Conservation (phyloP, 2,329 filamentous ascomycete genomes). For the Microcyclosporella mali region DNA sequence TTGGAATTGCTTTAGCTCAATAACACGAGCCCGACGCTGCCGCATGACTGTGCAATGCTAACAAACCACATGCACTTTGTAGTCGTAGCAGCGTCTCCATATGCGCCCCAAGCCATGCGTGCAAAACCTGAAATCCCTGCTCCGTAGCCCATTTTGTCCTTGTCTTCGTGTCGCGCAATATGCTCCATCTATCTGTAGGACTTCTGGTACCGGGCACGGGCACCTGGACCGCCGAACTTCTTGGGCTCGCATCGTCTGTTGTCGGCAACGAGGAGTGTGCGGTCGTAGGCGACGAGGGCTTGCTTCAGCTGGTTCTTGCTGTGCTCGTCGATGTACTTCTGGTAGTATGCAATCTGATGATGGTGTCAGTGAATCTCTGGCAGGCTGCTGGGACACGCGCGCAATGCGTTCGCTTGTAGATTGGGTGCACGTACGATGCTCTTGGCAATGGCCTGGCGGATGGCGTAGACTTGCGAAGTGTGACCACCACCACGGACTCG, state of each 20-base stretch:
- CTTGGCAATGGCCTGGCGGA: constrained; percentile 98
- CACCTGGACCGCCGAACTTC: constrained; percentile 93
- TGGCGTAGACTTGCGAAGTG: constrained; percentile 94
- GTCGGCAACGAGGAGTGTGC: constrained; percentile 96
- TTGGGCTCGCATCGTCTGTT: constrained; percentile 99
- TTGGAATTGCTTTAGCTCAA: constrained; percentile 14
- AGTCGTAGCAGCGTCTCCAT: constrained; percentile 10
- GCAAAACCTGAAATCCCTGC: constrained; percentile 11
- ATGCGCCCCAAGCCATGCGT: constrained; percentile 15
- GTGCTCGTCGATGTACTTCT: constrained; percentile 99
- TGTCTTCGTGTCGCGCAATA: constrained; percentile 2
- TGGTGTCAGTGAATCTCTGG: constrained; percentile 3
- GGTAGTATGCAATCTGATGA: constrained; percentile 83
- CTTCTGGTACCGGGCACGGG: constrained; percentile 94
- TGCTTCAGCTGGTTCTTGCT: constrained; percentile 99
- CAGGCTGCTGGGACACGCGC: neutral
- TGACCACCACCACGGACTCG: constrained; percentile 96
- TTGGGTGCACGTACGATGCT: constrained; percentile 55
- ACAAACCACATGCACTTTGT: neutral
- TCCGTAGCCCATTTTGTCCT: constrained; percentile 4
- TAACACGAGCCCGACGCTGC: constrained; percentile 8
- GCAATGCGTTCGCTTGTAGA: constrained; percentile 1
- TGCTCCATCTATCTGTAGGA: constrained; percentile 10
- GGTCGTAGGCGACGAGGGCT: constrained; percentile 90
- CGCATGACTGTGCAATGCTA: constrained; percentile 3